Evolutionary conservation across 2,329 filamentous ascomycete species (phyloP).

Genomic region (Ophiostoma montium): DNA sequence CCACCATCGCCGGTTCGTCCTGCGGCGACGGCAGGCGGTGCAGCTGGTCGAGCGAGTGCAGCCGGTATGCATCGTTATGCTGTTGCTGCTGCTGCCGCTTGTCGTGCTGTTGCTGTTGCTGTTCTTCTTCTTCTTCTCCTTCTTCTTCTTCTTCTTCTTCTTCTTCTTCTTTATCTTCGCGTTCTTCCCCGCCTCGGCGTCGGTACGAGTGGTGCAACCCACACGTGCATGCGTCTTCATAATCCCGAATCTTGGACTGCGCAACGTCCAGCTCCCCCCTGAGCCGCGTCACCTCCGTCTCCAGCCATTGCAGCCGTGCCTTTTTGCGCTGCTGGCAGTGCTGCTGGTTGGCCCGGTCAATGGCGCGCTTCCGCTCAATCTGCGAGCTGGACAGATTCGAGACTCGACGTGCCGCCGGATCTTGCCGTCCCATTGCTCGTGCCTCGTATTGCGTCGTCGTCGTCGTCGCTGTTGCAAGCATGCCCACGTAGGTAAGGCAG

Average conservation of each 20-base stretch:
- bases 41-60: neutral
- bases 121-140: no score
- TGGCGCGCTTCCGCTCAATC: slow-evolving; percentile 16
- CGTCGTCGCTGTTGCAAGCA: no score
- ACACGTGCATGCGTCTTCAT: neutral
- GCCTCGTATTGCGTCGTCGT: neutral
- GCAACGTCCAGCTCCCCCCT: slow-evolving; percentile 1
- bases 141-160: no score
- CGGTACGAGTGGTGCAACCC: neutral
- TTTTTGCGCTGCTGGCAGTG: slow-evolving; percentile 15
- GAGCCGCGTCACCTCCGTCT: slow-evolving; percentile 12
- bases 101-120: no score
- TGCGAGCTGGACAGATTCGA: slow-evolving; percentile 15
- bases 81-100: neutral
- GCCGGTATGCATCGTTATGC: neutral
- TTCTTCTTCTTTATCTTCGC: no score
- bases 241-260: slow-evolving; percentile 1
- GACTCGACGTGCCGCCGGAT: slow-evolving; percentile 7
- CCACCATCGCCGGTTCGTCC: neutral
- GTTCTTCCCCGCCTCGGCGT: neutral
- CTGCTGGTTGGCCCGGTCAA: slow-evolving; percentile 17
- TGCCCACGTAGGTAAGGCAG: neutral
- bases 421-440: slow-evolving; percentile 6
- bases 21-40: neutral
- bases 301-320: slow-evolving; percentile 12